These are phyloP conservation scores for Plasmodium gallinaceum DNA, from an alignment of 169 alveolate genomes.

Conservation along the genomic window DNA sequence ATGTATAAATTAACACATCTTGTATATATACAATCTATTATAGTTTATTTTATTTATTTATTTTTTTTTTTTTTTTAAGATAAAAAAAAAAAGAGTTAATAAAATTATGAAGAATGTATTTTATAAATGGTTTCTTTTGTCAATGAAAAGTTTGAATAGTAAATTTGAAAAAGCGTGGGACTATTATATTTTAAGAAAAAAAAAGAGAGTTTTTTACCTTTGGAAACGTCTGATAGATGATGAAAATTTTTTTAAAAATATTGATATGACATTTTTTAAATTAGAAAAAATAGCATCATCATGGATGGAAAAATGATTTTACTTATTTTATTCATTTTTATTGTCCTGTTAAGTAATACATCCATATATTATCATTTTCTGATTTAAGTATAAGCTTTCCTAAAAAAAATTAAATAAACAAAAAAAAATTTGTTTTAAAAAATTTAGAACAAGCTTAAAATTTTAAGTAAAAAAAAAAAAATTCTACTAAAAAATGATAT, in stretches of 20 bases:
- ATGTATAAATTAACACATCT: constrained; percentile 7
- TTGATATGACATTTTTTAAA: constrained; percentile 41
- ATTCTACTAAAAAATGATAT: too few relatives aligned
- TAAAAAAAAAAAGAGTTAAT: constrained; percentile 52
- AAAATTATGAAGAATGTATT: constrained; percentile 18
- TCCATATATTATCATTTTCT: constrained; percentile 65
- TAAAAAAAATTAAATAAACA: constrained; percentile 3
- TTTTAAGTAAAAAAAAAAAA: background rate
- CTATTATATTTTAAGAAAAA: constrained; percentile 57
- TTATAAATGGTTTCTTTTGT: constrained; percentile 33
- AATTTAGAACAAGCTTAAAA: background rate
- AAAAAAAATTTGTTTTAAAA: background rate
- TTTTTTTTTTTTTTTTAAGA: constrained; percentile 24
- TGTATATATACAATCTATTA: background rate
- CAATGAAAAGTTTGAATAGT: constrained; percentile 12
- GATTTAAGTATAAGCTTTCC: constrained; percentile 73
- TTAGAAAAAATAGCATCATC: constrained; percentile 62
- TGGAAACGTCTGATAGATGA: constrained; percentile 59
- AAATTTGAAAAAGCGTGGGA: constrained; percentile 50
- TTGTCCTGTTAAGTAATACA: constrained; percentile 74
- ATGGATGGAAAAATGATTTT: constrained; percentile 35
- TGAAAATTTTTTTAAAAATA: constrained; percentile 48
- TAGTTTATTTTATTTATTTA: too few relatives aligned
- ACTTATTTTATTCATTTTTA: constrained; percentile 8
- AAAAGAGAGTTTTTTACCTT: constrained; percentile 32